Base-by-base conservation (phyloP, 441 rosid genomes). In the Pelargonium exstipulatum region DNA sequence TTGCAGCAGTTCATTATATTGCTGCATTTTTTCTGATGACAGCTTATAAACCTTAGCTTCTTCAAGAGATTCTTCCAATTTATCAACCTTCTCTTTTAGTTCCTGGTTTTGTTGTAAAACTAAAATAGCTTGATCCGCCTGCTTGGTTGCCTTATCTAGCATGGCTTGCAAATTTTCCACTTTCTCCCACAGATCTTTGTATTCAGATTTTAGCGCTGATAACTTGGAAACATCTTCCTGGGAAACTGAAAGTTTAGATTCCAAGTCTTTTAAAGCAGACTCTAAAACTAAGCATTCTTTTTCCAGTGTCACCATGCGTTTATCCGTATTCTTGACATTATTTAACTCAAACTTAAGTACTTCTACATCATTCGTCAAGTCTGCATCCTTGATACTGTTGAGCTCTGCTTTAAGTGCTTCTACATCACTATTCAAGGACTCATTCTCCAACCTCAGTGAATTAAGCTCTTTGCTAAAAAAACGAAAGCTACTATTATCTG, bases 71-170 rank as follows among this genome's bases (percentile, higher is more conserved):
- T 84, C 86, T 83, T 91, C 99, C 80, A 95, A 80, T 69, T 82
- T 85, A 67, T 92, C 95, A 58, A 91, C 96, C 84, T 90, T 91
- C 74, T 73, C 86, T 65, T 77, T 77, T 66, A 95, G 88, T 57
- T 89, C 99, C 76, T 84, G 89, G 76, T 88, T 95, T 89, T 91
- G 86, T 78, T 95, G 91, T 66, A 88, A 79, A 74, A 82, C 92
- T 58, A 81, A 63, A 77, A 87, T 79, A 42, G 97, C 89, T 78
- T 91, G 97, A 81, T 91, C 96, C 55, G 90, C 97, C 80, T 90
- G 95, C 75, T 80, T 81, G n/a, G 95, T 85, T 18, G 96, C 84
- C 80, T 84, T 86, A 78, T 90, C 87, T 22, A 89, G 72, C 79
- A 88, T 49, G 18, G 71, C 69, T 79, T 91, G 95, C 77, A 91